Base-by-base conservation (phyloP, 345 rosid species). In the Pistacia vera region DNA sequence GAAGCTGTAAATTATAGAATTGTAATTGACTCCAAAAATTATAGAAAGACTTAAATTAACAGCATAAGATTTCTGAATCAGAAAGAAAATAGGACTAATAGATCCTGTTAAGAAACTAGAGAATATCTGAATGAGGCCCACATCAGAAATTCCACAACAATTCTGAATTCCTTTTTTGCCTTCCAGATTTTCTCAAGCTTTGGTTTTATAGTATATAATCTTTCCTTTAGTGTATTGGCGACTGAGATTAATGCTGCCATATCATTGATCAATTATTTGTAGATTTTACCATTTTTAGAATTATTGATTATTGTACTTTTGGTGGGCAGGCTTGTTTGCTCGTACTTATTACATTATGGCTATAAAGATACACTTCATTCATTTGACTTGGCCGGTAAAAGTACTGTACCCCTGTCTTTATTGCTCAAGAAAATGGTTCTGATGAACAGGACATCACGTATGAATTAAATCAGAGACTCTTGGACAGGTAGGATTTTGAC, bases 291-390 rank as follows among this genome's bases (percentile, higher is more conserved):
- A 28, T 64, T 30, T 72, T 2, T 61, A 28, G 18, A 30, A 25
- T 36, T 64, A 8, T 1, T 11, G 63, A 35, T 70, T 20, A 7
- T 44, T 12, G 63, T 68, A 1, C 77, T 78, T 79, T 78, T 54
- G 12, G 30, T 75, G 72, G 71, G 76, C 88, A 96, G 99, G 82
- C 92, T 96, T 78, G 92, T 96, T 52, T 92, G 93, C 78, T 88
- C 97, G 60, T 96, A 93, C 85, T 84, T 96, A 76, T 77, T 92
- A 78, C 99, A 96, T 84, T 92, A 92, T 78, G 99, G 98, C 58
- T 96, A 93, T 64, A 94, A 91, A 81, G 98, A 92, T 79, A 93
- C 97, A n/a, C 92, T 96, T 71, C 79, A 86, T 82, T 89, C 95
- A 76, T 96, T 96, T 83, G 91, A 92, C 81, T 77, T 89, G 87